Evolutionary conservation across 345 rosid genomes (phyloP).

Genomic region (Eucalyptus victrix): DNA sequence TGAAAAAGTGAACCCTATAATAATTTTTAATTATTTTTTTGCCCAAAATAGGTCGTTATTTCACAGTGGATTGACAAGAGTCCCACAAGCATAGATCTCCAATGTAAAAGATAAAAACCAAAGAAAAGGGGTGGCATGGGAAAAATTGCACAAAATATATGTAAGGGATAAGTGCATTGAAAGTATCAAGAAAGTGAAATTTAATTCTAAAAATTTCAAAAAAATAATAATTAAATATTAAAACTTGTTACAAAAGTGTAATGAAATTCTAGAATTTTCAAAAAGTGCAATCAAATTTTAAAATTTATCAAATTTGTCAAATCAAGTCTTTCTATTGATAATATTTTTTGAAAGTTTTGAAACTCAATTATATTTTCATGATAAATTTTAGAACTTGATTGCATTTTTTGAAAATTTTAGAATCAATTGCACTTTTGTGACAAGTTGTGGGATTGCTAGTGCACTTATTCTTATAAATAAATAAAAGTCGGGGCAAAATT

Average conservation of each 20-base stretch:
- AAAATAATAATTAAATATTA: too few relatives aligned
- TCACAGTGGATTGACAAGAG: too few relatives aligned
- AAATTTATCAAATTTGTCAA: accelerated
- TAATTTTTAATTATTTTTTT: too few relatives aligned
- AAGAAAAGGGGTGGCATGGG: too few relatives aligned
- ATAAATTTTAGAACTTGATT: accelerated
- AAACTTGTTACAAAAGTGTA: accelerated
- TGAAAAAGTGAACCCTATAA: accelerated
- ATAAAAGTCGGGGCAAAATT: accelerated
- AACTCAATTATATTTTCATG: accelerated
- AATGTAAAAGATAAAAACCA: too few relatives aligned
- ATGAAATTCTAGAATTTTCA: accelerated
- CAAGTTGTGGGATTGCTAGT: accelerated
- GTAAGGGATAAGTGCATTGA: too few relatives aligned
- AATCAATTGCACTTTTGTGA: accelerated
- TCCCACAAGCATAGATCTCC: too few relatives aligned
- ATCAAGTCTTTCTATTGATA: too few relatives aligned
- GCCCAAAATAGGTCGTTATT: too few relatives aligned
- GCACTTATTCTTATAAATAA: too few relatives aligned
- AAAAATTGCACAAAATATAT: too few relatives aligned
- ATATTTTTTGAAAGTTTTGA: accelerated
- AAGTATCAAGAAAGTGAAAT: accelerated
- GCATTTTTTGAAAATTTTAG: accelerated
- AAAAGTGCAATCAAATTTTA: accelerated
- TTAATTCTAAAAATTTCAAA: accelerated